Evolutionary conservation across 75 land plant species (phyloP).

Genomic region (Isoetes taiwanensis): DNA sequence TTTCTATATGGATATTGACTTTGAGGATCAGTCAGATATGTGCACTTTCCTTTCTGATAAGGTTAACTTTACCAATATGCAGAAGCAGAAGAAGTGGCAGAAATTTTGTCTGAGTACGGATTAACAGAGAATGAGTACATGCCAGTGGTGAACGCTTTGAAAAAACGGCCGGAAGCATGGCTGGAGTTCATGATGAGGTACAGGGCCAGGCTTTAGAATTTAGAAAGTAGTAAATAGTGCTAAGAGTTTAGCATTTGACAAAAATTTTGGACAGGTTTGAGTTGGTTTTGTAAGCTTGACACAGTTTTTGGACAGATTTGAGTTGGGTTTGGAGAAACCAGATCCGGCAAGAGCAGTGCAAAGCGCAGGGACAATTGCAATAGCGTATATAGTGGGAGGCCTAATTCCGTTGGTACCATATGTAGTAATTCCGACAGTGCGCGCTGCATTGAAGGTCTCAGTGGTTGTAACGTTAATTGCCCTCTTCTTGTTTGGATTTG

Average conservation of each 20-base stretch:
- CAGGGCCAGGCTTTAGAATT: no score
- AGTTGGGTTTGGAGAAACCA: constrained; percentile 4
- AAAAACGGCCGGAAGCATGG: constrained; percentile 18
- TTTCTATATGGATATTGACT: no score
- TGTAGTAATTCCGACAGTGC: background rate
- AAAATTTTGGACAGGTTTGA: no score
- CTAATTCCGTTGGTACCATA: background rate
- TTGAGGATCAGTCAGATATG: no score
- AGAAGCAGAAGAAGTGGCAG: constrained; percentile 17
- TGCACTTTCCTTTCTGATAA: no score
- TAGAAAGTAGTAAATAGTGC: no score
- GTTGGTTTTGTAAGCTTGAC: no score
- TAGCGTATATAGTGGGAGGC: background rate
- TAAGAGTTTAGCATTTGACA: no score
- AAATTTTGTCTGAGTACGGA: constrained; percentile 14
- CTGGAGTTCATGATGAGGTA: constrained; percentile 25
- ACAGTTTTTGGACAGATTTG: no score
- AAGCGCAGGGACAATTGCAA: background rate
- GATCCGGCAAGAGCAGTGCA: background rate
- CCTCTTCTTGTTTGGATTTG: background rate
- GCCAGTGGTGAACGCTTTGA: constrained; percentile 12
- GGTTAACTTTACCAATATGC: no score
- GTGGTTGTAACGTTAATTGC: constrained; percentile 1
- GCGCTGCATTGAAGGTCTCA: background rate
- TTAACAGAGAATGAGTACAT: constrained; percentile 11